Evolutionary conservation across 2,329 filamentous ascomycete species (phyloP), one percentile per base, ranked within the genome.

Genomic region (Daldinia sp.): DNA sequence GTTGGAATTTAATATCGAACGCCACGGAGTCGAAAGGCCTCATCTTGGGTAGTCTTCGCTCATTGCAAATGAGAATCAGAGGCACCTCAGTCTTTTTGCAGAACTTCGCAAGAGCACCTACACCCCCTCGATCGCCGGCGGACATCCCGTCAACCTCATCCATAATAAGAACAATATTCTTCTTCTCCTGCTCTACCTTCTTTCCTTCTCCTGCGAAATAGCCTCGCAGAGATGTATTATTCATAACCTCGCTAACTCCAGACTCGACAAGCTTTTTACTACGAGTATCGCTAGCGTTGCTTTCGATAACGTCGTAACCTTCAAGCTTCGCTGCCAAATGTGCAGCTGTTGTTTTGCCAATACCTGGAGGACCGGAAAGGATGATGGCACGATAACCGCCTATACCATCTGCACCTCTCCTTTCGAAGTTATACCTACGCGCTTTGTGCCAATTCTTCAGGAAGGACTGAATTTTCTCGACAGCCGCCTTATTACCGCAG

Each of bases 61-160:
- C 95, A 76, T 99, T 99, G 85, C 95, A 99, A 70, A 99, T 98
- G 56, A 99, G 84, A 70, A 99, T 98, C 75, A 99, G 90, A 0
- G 95, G 95, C 21, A 99, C 88, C 70, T 95, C 89, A 0, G 94
- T 95, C 82, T 96, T 97, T 80, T 92, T 97, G 83, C 94, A 97
- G 55, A 97, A 90, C 61, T 95, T 93, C 58, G 95, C 94, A 58
- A 99, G 83, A 27, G 95, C 95, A 51, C 94, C 95, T 48, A 99
- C 95, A 76, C 95, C 95, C 68, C 95, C 95, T 64, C 95, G 90
- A 75, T 99, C 95, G 74, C 95, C 95, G 32, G 93, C 94, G 64
- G 94, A 98, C 95, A 99, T 98, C 53, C 95, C 95, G 72, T 99
- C 95, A 3, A 99, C 95, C 78, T 99, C 95, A 71, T 99, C 95